Percentiles rank a stretch among this genome's conserved stretches.
phyloP scores from a whole-genome alignment of 306 rosid genomes.

The Quillaja saponaria region DNA sequence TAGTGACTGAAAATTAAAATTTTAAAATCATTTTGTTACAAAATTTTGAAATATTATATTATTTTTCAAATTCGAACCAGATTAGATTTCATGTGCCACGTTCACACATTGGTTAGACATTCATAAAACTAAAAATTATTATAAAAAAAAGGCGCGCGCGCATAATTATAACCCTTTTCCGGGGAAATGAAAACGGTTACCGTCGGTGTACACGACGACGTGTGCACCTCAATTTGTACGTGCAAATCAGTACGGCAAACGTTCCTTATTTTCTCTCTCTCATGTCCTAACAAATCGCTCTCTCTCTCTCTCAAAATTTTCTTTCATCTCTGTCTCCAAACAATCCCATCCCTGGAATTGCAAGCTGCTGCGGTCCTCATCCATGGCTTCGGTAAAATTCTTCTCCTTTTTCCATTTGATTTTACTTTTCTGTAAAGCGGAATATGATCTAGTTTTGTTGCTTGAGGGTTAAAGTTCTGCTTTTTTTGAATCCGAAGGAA shows the following conservation, averaged over 20 bases:
- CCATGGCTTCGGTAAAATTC: slow-evolving; percentile 61
- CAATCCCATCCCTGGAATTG: slow-evolving; percentile 1
- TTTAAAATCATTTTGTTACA: too few species aligned
- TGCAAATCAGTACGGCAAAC: slow-evolving; percentile 1
- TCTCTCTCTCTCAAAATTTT: background rate
- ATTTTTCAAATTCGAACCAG: too few species aligned
- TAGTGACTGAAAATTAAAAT: too few species aligned
- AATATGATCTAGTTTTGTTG: background rate
- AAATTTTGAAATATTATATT: too few species aligned
- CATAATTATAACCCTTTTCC: background rate
- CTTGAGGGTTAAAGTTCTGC: background rate
- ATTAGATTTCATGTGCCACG: too few species aligned
- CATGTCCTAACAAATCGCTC: background rate
- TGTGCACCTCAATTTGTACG: background rate
- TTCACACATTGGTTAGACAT: too few species aligned
- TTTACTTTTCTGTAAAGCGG: background rate
- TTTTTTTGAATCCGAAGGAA: background rate
- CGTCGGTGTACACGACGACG: background rate
- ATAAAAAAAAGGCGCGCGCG: too few species aligned
- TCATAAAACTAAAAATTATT: too few species aligned
- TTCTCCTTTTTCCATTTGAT: background rate
- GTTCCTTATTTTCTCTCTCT: slow-evolving; percentile 2
- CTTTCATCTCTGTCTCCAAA: slow-evolving; percentile 16
- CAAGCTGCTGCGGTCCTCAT: slow-evolving; percentile 27
- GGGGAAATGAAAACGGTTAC: background rate